Conservation (phyloP, 2,329 filamentous ascomycete species). For the Botrytis aclada region DNA sequence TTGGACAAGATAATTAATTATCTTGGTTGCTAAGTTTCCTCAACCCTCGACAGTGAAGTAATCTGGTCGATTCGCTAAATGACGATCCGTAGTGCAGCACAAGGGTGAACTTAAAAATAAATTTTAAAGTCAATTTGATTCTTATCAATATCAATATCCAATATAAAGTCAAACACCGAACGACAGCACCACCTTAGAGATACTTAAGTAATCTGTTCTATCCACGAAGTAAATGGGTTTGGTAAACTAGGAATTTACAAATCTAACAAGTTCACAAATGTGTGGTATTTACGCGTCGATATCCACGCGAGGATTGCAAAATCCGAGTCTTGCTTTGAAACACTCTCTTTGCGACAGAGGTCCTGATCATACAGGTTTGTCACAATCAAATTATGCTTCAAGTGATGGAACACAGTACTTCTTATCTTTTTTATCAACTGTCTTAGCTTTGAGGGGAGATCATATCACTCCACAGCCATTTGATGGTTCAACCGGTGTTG, state of each 20-base stretch:
- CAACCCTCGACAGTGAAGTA: slow-evolving; percentile 7
- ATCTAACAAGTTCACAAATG: slow-evolving; percentile 38
- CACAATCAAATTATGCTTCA: slow-evolving; percentile 36
- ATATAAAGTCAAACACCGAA: background rate
- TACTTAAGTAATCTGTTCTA: background rate
- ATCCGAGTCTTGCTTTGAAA: slow-evolving; percentile 41
- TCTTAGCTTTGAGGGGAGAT: slow-evolving; percentile 82
- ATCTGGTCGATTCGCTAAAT: slow-evolving; percentile 19
- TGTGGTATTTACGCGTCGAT: slow-evolving; percentile 59
- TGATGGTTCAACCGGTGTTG: slow-evolving; percentile 41
- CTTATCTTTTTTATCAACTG: slow-evolving; percentile 73
- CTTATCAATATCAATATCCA: background rate
- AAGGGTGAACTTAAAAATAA: background rate
- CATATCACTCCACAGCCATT: slow-evolving; percentile 72
- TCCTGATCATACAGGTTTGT: slow-evolving; percentile 55
- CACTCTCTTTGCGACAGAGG: slow-evolving; percentile 53
- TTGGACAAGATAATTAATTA: background rate
- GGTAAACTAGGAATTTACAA: background rate
- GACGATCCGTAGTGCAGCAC: slow-evolving; percentile 8
- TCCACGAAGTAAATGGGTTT: background rate
- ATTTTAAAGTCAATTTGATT: slow-evolving; percentile 4
- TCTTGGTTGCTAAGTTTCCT: slow-evolving; percentile 1
- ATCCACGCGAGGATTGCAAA: slow-evolving; percentile 38
- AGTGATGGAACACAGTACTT: slow-evolving; percentile 36
- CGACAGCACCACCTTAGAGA: slow-evolving; percentile 4